These are phyloP conservation scores for Megacollybia marginata DNA, from an alignment of 768 basidiomycete species.

Conservation along the genomic window DNA sequence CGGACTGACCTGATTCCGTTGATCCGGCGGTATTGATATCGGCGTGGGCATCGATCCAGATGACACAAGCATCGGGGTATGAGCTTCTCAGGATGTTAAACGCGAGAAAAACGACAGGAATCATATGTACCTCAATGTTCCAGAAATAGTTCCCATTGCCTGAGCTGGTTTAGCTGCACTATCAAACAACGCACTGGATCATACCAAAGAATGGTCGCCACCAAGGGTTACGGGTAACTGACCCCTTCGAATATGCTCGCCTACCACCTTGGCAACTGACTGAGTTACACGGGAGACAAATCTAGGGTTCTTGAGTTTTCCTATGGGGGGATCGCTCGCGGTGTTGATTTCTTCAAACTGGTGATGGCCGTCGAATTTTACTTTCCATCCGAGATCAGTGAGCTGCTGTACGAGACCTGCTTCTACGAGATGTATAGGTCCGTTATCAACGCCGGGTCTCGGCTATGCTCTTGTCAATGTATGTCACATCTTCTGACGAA, in stretches of 20 bases:
- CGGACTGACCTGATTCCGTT: constrained; percentile 59
- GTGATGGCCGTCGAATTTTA: constrained; percentile 85
- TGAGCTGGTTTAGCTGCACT: constrained; percentile 14
- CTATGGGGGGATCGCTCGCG: constrained; percentile 70
- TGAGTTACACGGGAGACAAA: constrained; percentile 79
- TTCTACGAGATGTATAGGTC: constrained; percentile 83
- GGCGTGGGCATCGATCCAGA: constrained; percentile 97
- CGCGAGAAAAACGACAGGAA: neutral
- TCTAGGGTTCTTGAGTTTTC: constrained; percentile 84
- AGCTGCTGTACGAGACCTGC: constrained; percentile 81
- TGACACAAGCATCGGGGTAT: constrained; percentile 75
- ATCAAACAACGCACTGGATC: constrained; percentile 17
- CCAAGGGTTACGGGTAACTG: constrained; percentile 86
- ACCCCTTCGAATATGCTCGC: constrained; percentile 67
- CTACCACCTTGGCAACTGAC: constrained; percentile 73
- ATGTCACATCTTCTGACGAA: neutral
- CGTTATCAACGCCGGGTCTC: constrained; percentile 75
- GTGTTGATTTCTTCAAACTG: constrained; percentile 73
- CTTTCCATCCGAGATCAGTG: constrained; percentile 76
- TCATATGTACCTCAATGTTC: constrained; percentile 61
- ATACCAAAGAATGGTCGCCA: constrained; percentile 90
- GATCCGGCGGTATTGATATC: constrained; percentile 91
- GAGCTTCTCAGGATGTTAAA: constrained; percentile 29
- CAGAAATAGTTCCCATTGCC: constrained; percentile 92
- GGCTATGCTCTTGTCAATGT: constrained; percentile 35